Conservation (phyloP, 768 basidiomycete species). For the Agrocybe chaxingu region DNA sequence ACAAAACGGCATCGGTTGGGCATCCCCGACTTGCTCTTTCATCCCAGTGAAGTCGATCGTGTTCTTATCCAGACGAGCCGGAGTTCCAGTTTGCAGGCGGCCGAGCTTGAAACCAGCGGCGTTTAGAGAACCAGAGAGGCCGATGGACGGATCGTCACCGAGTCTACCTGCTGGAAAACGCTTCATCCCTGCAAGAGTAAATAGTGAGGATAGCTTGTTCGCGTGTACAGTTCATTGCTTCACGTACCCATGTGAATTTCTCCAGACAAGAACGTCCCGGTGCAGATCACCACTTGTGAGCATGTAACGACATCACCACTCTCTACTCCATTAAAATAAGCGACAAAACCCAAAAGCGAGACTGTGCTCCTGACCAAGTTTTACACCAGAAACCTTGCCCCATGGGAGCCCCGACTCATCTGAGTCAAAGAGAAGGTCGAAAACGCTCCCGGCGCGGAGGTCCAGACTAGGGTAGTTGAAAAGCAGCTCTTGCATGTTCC, state of each 20-base stretch:
- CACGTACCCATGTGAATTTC: constrained; percentile 82
- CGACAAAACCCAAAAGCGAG: neutral
- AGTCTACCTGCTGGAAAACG: constrained; percentile 78
- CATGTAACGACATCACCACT: constrained; percentile 73
- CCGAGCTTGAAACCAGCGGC: constrained; percentile 79
- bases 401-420: constrained; percentile 36
- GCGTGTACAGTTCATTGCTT: neutral
- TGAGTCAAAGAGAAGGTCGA: constrained; percentile 70
- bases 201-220: neutral
- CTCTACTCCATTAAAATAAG: constrained; percentile 36
- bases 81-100: constrained; percentile 83
- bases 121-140: constrained; percentile 73
- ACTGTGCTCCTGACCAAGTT: constrained; percentile 45
- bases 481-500: constrained; percentile 72
- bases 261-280: constrained; percentile 88
- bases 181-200: constrained; percentile 48
- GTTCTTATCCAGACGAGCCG: constrained; percentile 68
- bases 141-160: constrained; percentile 65
- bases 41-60: constrained; percentile 70
- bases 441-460: constrained; percentile 70
- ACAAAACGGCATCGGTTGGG: constrained; percentile 67
- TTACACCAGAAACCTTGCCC: constrained; percentile 62
- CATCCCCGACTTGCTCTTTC: constrained; percentile 65
- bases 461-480: constrained; percentile 66
- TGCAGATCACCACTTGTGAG: constrained; percentile 83